Percentiles rank a stretch among this genome's conserved stretches.
Evolutionary conservation across 768 basidiomycete genomes (phyloP).

Genomic region (Harrya chromipes): DNA sequence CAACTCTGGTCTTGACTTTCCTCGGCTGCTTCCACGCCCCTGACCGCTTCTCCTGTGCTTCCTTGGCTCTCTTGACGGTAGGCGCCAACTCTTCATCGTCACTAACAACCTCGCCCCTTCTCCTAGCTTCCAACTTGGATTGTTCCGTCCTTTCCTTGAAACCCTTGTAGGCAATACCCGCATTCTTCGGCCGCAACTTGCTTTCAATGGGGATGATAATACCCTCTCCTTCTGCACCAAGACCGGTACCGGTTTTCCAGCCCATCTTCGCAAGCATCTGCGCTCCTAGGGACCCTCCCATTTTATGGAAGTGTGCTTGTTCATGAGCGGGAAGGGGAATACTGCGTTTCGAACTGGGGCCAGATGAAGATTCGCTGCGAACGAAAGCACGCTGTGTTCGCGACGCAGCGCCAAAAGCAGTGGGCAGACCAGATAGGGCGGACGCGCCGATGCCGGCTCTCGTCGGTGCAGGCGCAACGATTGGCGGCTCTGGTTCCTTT

Average conservation of each 20-base stretch:
- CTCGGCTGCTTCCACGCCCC: constrained; percentile 85
- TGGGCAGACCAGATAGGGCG: constrained; percentile 29
- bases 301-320: constrained; percentile 76
- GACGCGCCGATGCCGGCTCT: constrained; percentile 25
- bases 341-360: constrained; percentile 39
- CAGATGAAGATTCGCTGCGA: constrained; percentile 45
- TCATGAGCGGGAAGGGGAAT: constrained; percentile 62
- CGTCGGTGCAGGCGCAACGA: constrained; percentile 23
- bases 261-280: constrained; percentile 95
- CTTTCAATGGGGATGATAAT: constrained; percentile 87
- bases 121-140: constrained; percentile 72
- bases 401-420: constrained; percentile 38
- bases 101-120: constrained; percentile 69
- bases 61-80: constrained; percentile 38
- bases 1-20: constrained; percentile 79
- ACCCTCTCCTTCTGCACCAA: constrained; percentile 73
- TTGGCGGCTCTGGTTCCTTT: constrained; percentile 27
- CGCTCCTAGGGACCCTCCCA: constrained; percentile 77
- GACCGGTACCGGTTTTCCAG: constrained; percentile 80
- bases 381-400: constrained; percentile 50
- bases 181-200: constrained; percentile 79
- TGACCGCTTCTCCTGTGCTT: constrained; percentile 59
- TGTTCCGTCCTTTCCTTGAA: constrained; percentile 89
- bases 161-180: constrained; percentile 84
- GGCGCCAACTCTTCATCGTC: constrained; percentile 55